Evolutionary conservation across 2,329 filamentous ascomycete genomes (phyloP).

Genomic region (Xylaria sp.): DNA sequence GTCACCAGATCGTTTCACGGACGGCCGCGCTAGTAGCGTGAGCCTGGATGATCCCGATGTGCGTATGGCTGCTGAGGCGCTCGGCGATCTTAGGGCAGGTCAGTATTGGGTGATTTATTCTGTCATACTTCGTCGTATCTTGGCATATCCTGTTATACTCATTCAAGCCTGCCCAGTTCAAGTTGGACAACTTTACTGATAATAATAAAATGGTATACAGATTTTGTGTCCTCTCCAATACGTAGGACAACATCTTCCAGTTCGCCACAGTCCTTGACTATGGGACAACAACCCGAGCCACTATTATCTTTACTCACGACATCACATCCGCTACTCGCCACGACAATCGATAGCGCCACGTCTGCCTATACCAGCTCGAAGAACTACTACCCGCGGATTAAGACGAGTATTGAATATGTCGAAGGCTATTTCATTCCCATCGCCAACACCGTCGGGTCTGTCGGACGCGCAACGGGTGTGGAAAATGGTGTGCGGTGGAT

Average conservation of each 20-base stretch:
- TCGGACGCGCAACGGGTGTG: constrained; percentile 86
- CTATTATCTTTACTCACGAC: constrained; percentile 87
- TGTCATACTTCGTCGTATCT: constrained; percentile 15
- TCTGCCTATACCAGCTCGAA: constrained; percentile 89
- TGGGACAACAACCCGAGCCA: constrained; percentile 74
- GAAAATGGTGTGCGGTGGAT: constrained; percentile 90
- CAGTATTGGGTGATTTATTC: constrained; percentile 46
- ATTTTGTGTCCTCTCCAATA: constrained; percentile 74
- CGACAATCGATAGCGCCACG: constrained; percentile 84
- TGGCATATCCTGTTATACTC: not conserved
- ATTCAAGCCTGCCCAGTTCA: constrained; percentile 30
- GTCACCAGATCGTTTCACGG: constrained; percentile 59
- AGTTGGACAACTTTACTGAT: constrained; percentile 31
- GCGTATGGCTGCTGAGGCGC: constrained; percentile 76
- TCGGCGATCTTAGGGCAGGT: constrained; percentile 81
- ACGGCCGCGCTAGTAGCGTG: constrained; percentile 62
- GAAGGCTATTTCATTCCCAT: constrained; percentile 89
- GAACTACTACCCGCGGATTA: constrained; percentile 88
- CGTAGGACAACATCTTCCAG: constrained; percentile 56
- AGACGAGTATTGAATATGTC: constrained; percentile 89
- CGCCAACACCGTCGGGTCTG: constrained; percentile 84
- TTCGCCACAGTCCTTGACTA: constrained; percentile 53
- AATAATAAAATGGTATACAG: constrained; percentile 51
- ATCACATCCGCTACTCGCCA: constrained; percentile 86
- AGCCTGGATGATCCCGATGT: constrained; percentile 75